phyloP scores from a whole-genome alignment of 768 basidiomycete species.

The Nidula microcarpa region DNA sequence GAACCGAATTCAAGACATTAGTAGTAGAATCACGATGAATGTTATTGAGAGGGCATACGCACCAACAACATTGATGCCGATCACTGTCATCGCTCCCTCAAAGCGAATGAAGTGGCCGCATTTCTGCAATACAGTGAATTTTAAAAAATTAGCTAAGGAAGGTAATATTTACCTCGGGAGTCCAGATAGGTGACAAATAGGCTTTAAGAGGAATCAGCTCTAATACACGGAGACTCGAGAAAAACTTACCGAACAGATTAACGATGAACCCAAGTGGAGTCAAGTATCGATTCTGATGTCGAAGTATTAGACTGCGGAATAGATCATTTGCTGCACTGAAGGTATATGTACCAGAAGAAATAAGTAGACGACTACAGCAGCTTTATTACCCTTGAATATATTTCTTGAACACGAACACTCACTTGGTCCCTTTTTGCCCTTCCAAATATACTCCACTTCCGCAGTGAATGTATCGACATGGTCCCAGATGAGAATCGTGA shows the following conservation, averaged over 20 bases:
- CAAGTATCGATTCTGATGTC: constrained; percentile 55
- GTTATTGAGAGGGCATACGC: constrained; percentile 1
- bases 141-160: not conserved
- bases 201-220: constrained; percentile 18
- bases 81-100: constrained; percentile 51
- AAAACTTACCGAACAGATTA: constrained; percentile 41
- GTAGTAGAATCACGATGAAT: too few species aligned
- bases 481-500: constrained; percentile 52
- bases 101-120: constrained; percentile 46
- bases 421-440: constrained; percentile 43
- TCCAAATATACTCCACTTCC: constrained; percentile 55
- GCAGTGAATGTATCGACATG: constrained; percentile 49
- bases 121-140: constrained; percentile 16
- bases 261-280: constrained; percentile 61
- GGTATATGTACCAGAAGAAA: constrained; percentile 34
- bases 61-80: constrained; percentile 47
- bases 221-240: not conserved
- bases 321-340: too few species aligned
- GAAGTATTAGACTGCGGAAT: too few species aligned
- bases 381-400: not conserved
- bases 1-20: not conserved
- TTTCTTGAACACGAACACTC: constrained; percentile 12
- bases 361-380: constrained; percentile 32
- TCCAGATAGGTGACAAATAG: constrained; percentile 39
- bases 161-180: constrained; percentile 24